Base-by-base conservation (phyloP, 1,284 basidiomycete species). In the Ustilago lituana region DNA sequence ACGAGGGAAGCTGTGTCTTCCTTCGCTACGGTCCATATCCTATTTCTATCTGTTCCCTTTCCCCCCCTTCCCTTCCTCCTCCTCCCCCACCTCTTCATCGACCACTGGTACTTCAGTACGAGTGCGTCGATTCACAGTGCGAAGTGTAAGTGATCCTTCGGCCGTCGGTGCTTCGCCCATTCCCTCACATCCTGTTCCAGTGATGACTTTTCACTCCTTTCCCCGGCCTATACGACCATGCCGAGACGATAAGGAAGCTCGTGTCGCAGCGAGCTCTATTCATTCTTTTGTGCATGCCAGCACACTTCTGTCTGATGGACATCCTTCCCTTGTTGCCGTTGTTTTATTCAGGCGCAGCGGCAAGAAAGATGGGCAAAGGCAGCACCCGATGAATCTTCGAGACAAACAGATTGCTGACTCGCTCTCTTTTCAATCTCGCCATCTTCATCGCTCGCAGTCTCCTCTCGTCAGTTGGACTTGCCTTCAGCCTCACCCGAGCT, bases 171-270 rank as follows among this genome's bases (percentile, higher is more conserved):
- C 49, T 26, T 24, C 39, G 19, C 37, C 51, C 14, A 29, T 29
- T n/a, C 17, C 43, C 23, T 20, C 14, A n/a, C 43, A 14, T 19
- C 53, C 48, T 22, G 29, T 58, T 64, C 68, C 63, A 63, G 45
- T 58, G 71, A 73, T 67, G 67, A 67, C 62, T 70, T 71, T 70
- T 48, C 22, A 63, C 73, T 81, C 79, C 79, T 81, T 81, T 81
- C 79, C 79, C 79, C 79, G 79, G 70, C 79, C 76, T 81, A 81
- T 56, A 74, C 75, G 79, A 78, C 77, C 62, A 81, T 81, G 79
- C 74, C 79, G 79, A 81, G 79, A 78, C 71, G 75, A 81, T 62
- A 79, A 81, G 78, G 78, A 76, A 59, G 71, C 68, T 72, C 71
- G 67, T 73, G 51, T 81, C 76, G 79, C 79, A 76, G 64, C 65